These are phyloP conservation scores for Arabidopsis hybrid DNA, from an alignment of 441 rosid genomes.

Conservation along the genomic window DNA sequence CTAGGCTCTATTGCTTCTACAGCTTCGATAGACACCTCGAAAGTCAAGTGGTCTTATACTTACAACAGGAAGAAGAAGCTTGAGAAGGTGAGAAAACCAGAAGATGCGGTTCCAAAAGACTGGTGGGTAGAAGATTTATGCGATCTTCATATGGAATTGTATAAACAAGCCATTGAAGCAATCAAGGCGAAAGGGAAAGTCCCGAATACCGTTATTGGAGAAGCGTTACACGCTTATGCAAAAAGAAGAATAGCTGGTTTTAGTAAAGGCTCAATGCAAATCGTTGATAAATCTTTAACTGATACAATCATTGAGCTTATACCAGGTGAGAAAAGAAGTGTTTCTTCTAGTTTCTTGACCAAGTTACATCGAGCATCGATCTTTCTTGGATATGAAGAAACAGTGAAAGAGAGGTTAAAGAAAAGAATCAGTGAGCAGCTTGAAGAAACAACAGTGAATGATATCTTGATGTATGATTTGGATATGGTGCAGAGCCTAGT, in stretches of 20 bases:
- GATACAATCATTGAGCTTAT: conserved; percentile 69
- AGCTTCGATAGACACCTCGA: conserved; percentile 36
- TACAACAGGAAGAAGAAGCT: conserved; percentile 42
- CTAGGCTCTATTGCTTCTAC: conserved; percentile 34
- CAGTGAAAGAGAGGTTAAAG: conserved; percentile 65
- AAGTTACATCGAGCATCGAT: conserved; percentile 65
- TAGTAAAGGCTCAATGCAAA: conserved; percentile 60
- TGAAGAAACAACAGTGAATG: conserved; percentile 61
- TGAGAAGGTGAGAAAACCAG: conserved; percentile 25
- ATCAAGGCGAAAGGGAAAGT: conserved; percentile 38
- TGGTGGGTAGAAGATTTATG: conserved; percentile 49
- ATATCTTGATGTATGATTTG: conserved; percentile 66
- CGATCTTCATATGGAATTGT: conserved; percentile 39
- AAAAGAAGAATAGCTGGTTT: conserved; percentile 74
- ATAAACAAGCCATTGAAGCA: conserved; percentile 32
- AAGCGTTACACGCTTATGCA: conserved; percentile 41
- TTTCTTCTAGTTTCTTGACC: conserved; percentile 76
- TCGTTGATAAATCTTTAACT: conserved; percentile 57
- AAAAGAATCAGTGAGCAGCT: conserved; percentile 69
- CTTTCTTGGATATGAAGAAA: conserved; percentile 65
- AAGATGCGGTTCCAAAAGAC: conserved; percentile 38
- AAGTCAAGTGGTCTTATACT: conserved; percentile 45
- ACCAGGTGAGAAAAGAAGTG: conserved; percentile 66
- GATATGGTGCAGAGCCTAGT: conserved; percentile 71
- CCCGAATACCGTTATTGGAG: conserved; percentile 32